These are phyloP conservation scores for Phytopythium aichiense DNA, from an alignment of 352 stramenopile species.

Conservation along the genomic window DNA sequence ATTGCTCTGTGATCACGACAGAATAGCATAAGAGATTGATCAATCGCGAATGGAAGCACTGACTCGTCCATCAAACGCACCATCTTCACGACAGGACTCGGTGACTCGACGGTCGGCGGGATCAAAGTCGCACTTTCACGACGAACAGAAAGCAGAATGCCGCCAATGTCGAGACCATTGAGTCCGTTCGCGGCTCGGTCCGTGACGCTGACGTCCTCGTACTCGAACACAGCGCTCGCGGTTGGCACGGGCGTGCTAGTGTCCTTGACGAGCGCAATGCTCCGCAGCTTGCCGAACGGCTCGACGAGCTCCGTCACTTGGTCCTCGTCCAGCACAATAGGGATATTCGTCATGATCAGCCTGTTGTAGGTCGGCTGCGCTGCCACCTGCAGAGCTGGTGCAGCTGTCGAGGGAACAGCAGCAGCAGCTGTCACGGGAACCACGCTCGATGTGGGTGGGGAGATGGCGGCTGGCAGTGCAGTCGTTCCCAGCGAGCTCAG, in stretches of 20 bases:
- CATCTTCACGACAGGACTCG: slow-evolving; percentile 69
- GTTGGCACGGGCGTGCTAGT: slow-evolving; percentile 38
- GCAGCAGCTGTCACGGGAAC: neutral
- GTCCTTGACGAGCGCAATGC: slow-evolving; percentile 65
- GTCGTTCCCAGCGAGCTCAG: neutral
- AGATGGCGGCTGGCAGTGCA: neutral
- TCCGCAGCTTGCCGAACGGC: slow-evolving; percentile 74
- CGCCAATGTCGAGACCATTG: slow-evolving; percentile 75
- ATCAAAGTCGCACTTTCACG: slow-evolving; percentile 27
- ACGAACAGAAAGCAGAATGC: slow-evolving; percentile 57
- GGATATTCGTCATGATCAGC: slow-evolving; percentile 83
- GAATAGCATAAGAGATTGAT: neutral
- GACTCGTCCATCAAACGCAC: slow-evolving; percentile 22
- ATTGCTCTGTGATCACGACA: slow-evolving; percentile 44
- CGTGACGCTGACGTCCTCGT: slow-evolving; percentile 52
- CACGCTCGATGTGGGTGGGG: neutral
- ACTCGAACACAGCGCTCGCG: slow-evolving; percentile 79
- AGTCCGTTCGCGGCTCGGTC: slow-evolving; percentile 64
- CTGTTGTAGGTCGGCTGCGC: slow-evolving; percentile 24
- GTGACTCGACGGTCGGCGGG: slow-evolving; percentile 22
- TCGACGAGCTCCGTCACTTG: slow-evolving; percentile 84
- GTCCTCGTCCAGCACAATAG: slow-evolving; percentile 61
- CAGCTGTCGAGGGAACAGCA: slow-evolving; percentile 3
- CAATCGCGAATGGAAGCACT: neutral
- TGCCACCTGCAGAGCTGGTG: neutral